Percentiles rank a stretch among this genome's conserved stretches.
These are phyloP conservation scores for Lepidium aucheri DNA, from an alignment of 345 rosid genomes.

Conservation along the genomic window DNA sequence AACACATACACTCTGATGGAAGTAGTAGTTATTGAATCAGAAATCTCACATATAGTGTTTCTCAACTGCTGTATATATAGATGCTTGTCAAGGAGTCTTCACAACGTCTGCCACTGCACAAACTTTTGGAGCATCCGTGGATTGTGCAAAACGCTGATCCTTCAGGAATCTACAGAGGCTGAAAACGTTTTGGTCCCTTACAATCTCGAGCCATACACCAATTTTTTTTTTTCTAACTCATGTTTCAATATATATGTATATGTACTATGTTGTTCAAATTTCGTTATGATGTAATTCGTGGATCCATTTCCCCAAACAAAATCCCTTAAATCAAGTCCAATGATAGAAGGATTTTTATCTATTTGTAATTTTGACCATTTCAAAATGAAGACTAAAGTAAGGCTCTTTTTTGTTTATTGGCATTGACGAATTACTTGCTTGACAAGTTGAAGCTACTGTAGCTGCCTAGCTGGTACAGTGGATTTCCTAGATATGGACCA, in stretches of 20 bases:
- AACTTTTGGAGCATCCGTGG: constrained; percentile 96
- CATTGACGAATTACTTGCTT: too few species aligned
- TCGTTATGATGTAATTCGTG: neutral
- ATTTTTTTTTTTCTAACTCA: neutral
- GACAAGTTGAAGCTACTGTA: too few species aligned
- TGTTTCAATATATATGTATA: neutral
- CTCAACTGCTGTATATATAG: constrained; percentile 22
- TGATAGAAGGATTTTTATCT: neutral
- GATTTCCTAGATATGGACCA: too few species aligned
- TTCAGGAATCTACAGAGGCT: constrained; percentile 64
- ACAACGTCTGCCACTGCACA: constrained; percentile 73
- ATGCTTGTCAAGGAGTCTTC: constrained; percentile 94
- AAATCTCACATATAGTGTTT: neutral
- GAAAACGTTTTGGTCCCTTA: constrained; percentile 20
- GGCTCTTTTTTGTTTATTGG: too few species aligned
- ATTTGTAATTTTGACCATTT: too few species aligned
- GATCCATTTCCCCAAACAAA: neutral
- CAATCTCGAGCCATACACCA: constrained; percentile 13
- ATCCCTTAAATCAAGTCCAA: neutral
- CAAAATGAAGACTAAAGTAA: too few species aligned
- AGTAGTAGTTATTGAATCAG: neutral
- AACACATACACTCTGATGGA: neutral
- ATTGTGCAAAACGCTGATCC: constrained; percentile 92
- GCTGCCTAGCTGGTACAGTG: too few species aligned
- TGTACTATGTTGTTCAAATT: neutral